phyloP scores from a whole-genome alignment of 73 alveolate genomes.

The Stentor roeselii region DNA sequence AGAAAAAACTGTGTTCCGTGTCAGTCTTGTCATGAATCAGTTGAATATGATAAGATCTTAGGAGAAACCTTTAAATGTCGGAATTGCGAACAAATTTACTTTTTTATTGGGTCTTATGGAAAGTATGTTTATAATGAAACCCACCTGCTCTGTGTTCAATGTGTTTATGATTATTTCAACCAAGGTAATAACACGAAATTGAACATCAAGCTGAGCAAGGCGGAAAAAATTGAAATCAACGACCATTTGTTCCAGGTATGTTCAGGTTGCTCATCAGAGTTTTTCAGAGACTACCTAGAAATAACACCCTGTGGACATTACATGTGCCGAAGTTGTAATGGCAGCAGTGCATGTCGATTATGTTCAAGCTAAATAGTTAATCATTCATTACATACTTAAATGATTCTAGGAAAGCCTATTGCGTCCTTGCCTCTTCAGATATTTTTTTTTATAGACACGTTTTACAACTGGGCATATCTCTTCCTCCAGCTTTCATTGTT shows the following conservation, averaged over 20 bases:
- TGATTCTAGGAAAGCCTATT: neutral
- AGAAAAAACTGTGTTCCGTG: no score
- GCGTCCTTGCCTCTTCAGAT: constrained; percentile 1
- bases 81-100: neutral
- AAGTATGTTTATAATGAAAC: neutral
- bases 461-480: neutral
- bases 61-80: no score
- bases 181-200: neutral
- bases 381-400: no score
- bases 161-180: neutral
- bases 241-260: neutral
- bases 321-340: no score
- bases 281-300: neutral
- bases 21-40: no score
- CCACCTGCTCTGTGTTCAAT: neutral
- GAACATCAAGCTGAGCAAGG: neutral
- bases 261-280: neutral
- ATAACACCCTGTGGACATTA: no score
- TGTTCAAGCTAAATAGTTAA: no score
- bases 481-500: neutral
- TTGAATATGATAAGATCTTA: no score
- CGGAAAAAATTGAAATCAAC: neutral
- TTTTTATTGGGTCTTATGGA: neutral
- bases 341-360: no score
- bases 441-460: neutral